A percentile compares a stretch with the other conserved stretches of the same genome.
phyloP scores from a whole-genome alignment of 306 rosid species.

The Vachellia collinsii region DNA sequence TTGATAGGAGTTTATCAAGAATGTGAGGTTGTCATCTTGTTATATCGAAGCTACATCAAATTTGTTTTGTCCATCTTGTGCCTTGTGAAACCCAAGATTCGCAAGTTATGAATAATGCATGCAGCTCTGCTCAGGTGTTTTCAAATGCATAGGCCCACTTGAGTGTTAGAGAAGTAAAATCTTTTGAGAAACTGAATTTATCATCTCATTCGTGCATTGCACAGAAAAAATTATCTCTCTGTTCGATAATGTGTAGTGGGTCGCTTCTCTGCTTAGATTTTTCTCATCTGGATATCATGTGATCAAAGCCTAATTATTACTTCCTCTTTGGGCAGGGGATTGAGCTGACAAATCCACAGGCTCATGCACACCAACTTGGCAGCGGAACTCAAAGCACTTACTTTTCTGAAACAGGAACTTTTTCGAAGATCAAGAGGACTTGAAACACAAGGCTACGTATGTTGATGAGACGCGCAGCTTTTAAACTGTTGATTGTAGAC shows the following conservation, averaged over 20 bases:
- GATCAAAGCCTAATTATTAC: neutral
- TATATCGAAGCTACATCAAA: too few relatives aligned
- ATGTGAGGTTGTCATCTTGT: too few relatives aligned
- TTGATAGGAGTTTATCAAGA: too few relatives aligned
- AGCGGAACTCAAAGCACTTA: conserved; percentile 95
- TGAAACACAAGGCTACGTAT: conserved; percentile 40
- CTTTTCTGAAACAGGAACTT: conserved; percentile 94
- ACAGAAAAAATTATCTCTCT: neutral
- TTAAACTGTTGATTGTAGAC: conserved; percentile 13
- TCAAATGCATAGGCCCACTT: too few relatives aligned
- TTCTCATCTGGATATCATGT: neutral
- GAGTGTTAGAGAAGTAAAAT: neutral
- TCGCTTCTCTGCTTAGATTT: neutral
- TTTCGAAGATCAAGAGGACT: conserved; percentile 85
- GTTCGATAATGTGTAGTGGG: neutral
- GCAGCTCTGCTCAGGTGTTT: too few relatives aligned
- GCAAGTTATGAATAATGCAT: too few relatives aligned
- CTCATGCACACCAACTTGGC: conserved; percentile 93
- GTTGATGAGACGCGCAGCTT: neutral
- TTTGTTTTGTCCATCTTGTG: too few relatives aligned
- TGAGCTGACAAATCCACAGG: conserved; percentile 95
- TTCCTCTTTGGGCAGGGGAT: conserved; percentile 68
- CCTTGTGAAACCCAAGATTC: too few relatives aligned
- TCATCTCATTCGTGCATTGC: neutral
- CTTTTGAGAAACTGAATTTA: neutral